phyloP scores from a whole-genome alignment of 805 yeast species.

The Saccharomycopsis capsularis region DNA sequence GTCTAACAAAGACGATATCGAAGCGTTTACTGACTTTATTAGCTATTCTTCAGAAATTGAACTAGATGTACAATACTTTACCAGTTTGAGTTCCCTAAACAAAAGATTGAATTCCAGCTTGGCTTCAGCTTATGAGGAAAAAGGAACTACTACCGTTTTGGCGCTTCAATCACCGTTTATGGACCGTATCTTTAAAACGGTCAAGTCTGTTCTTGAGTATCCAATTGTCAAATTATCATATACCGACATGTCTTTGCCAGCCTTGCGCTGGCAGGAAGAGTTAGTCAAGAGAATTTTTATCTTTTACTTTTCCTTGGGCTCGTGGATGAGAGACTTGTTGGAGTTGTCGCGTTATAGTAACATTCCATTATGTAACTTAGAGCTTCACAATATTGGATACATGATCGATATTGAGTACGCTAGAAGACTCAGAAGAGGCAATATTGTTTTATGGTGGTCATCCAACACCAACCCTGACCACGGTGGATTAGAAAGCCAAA shows the following conservation, averaged over 20 bases:
- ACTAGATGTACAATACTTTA: slow-evolving; percentile 50
- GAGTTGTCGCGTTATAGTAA: slow-evolving; percentile 64
- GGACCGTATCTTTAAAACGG: slow-evolving; percentile 37
- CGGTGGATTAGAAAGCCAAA: slow-evolving; percentile 73
- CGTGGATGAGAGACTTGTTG: slow-evolving; percentile 63
- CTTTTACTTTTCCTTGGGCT: slow-evolving; percentile 65
- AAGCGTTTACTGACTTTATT: slow-evolving; percentile 39
- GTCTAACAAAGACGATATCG: slow-evolving; percentile 40
- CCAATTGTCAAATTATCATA: slow-evolving; percentile 59
- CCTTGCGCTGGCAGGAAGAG: slow-evolving; percentile 74
- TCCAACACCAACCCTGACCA: slow-evolving; percentile 67
- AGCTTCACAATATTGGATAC: slow-evolving; percentile 67
- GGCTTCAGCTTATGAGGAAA: slow-evolving; percentile 53
- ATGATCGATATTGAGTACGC: slow-evolving; percentile 86
- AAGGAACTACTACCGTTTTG: slow-evolving; percentile 56
- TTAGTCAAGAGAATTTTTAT: slow-evolving; percentile 59
- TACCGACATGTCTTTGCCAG: slow-evolving; percentile 55
- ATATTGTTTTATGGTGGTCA: slow-evolving; percentile 92
- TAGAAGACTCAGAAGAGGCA: slow-evolving; percentile 55
- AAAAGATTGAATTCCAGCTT: slow-evolving; percentile 50
- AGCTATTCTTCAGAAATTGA: slow-evolving; percentile 45
- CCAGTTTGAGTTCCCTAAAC: slow-evolving; percentile 48
- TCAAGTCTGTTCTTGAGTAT: slow-evolving; percentile 44
- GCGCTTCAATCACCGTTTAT: slow-evolving; percentile 69
- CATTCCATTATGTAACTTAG: slow-evolving; percentile 81